These are phyloP conservation scores for Emericellopsis terricola DNA, from an alignment of 495 filamentous ascomycete species.

Conservation along the genomic window DNA sequence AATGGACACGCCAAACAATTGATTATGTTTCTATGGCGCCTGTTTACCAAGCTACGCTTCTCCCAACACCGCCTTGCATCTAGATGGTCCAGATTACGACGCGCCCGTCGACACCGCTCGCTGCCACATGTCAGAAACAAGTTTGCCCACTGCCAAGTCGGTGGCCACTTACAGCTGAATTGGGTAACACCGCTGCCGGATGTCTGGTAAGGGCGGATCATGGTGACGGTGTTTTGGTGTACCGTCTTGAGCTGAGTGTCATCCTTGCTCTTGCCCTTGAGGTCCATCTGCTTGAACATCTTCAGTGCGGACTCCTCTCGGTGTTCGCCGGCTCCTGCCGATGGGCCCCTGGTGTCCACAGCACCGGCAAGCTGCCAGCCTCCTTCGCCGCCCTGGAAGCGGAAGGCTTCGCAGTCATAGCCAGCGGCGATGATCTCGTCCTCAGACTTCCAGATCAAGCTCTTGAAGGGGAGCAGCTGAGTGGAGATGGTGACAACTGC, in stretches of 20 bases:
- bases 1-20: no score
- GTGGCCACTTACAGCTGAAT: conserved; percentile 70
- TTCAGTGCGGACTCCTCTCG: conserved; percentile 68
- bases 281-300: conserved; percentile 98
- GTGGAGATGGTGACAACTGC: conserved; percentile 80
- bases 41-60: no score
- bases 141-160: no score
- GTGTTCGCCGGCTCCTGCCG: conserved; percentile 29
- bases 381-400: conserved; percentile 59
- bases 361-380: conserved; percentile 82
- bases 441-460: conserved; percentile 82
- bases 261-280: conserved; percentile 76
- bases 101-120: conserved; percentile 86
- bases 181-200: conserved; percentile 45
- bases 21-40: no score
- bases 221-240: conserved; percentile 93
- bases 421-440: conserved; percentile 89
- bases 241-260: conserved; percentile 90
- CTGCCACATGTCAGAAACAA: conserved; percentile 31
- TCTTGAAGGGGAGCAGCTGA: conserved; percentile 78
- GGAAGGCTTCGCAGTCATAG: conserved; percentile 90
- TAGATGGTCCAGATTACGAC: conserved; percentile 72
- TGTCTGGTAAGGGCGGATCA: conserved; percentile 55
- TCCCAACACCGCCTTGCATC: no score
- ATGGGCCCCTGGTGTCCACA: conserved; percentile 63